A percentile compares a stretch with the other conserved stretches of the same genome.
Conservation (phyloP, 345 rosid genomes). For the Linum usitatissimum region DNA sequence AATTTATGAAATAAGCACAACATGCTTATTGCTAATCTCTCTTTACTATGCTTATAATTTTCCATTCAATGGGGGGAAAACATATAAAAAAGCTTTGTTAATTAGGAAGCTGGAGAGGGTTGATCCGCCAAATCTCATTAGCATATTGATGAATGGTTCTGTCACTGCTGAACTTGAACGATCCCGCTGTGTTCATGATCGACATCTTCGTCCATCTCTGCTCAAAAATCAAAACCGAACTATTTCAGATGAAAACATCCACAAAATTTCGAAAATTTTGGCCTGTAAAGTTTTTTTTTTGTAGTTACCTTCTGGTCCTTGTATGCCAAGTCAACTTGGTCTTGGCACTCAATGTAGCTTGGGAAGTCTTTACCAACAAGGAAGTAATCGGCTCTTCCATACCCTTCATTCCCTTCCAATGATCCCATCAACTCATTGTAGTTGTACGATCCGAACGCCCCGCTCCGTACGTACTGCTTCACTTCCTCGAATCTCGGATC, state of each 20-base stretch:
- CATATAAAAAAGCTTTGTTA: too few relatives aligned
- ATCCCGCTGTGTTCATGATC: conserved; percentile 71
- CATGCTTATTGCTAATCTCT: too few relatives aligned
- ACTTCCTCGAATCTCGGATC: conserved; percentile 41
- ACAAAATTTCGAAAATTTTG: not conserved
- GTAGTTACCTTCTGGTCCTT: conserved; percentile 31
- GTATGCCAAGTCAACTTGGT: conserved; percentile 44
- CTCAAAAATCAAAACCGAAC: not conserved
- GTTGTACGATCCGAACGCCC: conserved; percentile 33
- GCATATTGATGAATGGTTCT: conserved; percentile 76
- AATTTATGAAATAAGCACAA: too few relatives aligned
- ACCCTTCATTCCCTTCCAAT: conserved; percentile 43
- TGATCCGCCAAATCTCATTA: conserved; percentile 57
- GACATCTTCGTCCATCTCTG: conserved; percentile 84
- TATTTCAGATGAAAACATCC: not conserved
- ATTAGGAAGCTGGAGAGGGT: conserved; percentile 22
- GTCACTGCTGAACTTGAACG: conserved; percentile 82
- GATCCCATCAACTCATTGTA: conserved; percentile 46
- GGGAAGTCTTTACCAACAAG: conserved; percentile 57
- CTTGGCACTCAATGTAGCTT: conserved; percentile 47
- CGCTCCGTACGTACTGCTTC: conserved; percentile 35
- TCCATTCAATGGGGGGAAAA: too few relatives aligned
- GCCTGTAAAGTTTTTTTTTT: not conserved
- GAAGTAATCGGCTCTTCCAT: conserved; percentile 42
- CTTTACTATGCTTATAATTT: too few relatives aligned